Conservation (phyloP, 2,329 filamentous ascomycete species). For the Tothia fuscella region DNA sequence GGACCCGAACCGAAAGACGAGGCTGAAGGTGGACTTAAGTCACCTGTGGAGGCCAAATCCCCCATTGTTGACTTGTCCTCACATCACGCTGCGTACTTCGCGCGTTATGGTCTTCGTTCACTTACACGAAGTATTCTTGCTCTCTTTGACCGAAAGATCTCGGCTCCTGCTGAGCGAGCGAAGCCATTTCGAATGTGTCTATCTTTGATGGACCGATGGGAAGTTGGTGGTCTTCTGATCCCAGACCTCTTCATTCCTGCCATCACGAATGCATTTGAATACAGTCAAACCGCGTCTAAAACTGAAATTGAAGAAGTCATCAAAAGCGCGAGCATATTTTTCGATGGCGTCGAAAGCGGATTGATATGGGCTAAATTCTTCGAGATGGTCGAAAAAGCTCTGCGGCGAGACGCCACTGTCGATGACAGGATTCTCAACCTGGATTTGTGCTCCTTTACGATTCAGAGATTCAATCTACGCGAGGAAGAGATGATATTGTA, state of each 20-base stretch:
- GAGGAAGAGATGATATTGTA: conserved; percentile 92
- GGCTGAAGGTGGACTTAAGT: conserved; percentile 26
- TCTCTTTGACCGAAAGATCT: conserved; percentile 53
- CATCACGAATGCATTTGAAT: conserved; percentile 66
- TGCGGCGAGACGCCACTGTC: conserved; percentile 37
- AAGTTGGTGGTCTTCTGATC: conserved; percentile 82
- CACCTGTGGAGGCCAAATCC: conserved; percentile 37
- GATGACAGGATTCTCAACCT: conserved; percentile 48
- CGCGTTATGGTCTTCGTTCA: conserved; percentile 61
- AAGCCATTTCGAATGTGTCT: conserved; percentile 84
- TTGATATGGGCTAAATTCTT: conserved; percentile 82
- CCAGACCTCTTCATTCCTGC: conserved; percentile 81
- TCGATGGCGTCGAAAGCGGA: conserved; percentile 90
- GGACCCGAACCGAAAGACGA: conserved; percentile 53
- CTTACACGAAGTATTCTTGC: conserved; percentile 63
- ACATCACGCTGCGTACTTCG: conserved; percentile 60
- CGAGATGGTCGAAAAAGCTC: conserved; percentile 44
- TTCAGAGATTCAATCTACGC: conserved; percentile 79
- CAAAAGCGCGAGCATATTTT: conserved; percentile 88
- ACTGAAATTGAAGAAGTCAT: conserved; percentile 74
- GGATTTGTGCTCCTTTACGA: conserved; percentile 66
- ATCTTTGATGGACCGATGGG: conserved; percentile 96
- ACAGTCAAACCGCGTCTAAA: conserved; percentile 55
- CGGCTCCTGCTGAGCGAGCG: conserved; percentile 54
- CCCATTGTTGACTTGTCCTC: conserved; percentile 25